Percentiles rank a stretch among this genome's conserved stretches.
Evolutionary conservation across 1,284 basidiomycete species (phyloP).

Genomic region (Papiliotrema flavescens): DNA sequence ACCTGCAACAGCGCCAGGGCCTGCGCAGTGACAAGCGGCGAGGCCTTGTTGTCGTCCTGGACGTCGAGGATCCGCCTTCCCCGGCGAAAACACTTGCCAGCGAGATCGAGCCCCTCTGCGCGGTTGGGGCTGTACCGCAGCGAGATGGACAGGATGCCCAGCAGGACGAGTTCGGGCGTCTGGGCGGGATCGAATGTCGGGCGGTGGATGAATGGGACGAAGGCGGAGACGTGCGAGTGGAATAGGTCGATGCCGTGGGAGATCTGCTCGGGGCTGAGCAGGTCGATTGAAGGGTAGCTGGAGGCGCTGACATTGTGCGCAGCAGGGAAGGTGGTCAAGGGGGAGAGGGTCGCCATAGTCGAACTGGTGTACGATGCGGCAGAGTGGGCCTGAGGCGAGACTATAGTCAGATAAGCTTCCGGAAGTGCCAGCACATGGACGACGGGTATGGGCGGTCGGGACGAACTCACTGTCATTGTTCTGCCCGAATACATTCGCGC

Average conservation of each 20-base stretch:
- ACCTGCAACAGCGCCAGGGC: constrained; percentile 19
- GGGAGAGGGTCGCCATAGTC: background rate
- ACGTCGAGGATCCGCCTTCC: constrained; percentile 9
- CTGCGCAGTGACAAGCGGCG: constrained; percentile 4
- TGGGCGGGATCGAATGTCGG: constrained; percentile 13
- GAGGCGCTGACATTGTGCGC: background rate
- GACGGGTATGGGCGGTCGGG: background rate
- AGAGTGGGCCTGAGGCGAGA: background rate
- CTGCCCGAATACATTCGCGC: too few relatives aligned
- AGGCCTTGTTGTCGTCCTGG: background rate
- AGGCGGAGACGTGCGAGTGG: constrained; percentile 16
- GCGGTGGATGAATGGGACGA: constrained; percentile 20
- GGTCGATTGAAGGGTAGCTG: too few relatives aligned
- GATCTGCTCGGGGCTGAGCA: constrained; percentile 1
- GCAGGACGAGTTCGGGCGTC: constrained; percentile 7
- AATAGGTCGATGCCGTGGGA: constrained; percentile 18
- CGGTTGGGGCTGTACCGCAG: constrained; percentile 13
- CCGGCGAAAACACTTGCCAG: constrained; percentile 5
- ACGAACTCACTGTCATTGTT: too few relatives aligned
- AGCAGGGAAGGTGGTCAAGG: background rate
- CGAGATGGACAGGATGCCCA: constrained; percentile 14
- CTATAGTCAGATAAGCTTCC: background rate
- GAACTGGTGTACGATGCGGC: background rate
- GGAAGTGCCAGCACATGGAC: background rate
- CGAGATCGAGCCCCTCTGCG: constrained; percentile 1